Conservation (phyloP, 2,329 filamentous ascomycete species). For the Ophiostoma pallidulum region DNA sequence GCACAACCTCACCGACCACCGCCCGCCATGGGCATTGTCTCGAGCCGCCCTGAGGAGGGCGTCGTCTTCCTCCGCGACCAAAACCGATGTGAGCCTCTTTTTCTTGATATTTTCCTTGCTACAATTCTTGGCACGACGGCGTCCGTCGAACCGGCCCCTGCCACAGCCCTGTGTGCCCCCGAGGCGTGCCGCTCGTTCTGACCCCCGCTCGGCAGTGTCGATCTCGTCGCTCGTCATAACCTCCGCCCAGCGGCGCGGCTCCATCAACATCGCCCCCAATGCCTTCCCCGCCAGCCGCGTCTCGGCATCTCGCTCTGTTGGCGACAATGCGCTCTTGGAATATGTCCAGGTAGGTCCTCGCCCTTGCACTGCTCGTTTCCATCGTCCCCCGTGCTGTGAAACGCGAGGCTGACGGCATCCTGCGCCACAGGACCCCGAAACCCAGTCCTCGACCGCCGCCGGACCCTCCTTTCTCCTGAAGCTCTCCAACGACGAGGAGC, state of each 20-base stretch:
- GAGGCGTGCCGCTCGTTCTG: too few species aligned
- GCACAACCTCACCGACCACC: not conserved
- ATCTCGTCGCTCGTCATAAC: constrained; percentile 76
- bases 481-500: constrained; percentile 81
- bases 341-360: constrained; percentile 68
- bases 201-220: too few species aligned
- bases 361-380: not conserved
- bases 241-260: constrained; percentile 66
- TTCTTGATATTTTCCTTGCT: too few species aligned
- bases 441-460: constrained; percentile 33
- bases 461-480: constrained; percentile 74
- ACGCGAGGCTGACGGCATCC: not conserved
- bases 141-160: too few species aligned
- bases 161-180: too few species aligned
- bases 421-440: constrained; percentile 66
- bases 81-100: constrained; percentile 79
- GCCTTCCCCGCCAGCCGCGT: constrained; percentile 76
- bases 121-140: too few species aligned
- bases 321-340: constrained; percentile 71
- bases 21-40: constrained; percentile 77
- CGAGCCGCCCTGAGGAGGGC: constrained; percentile 79
- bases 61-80: constrained; percentile 83
- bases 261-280: constrained; percentile 75
- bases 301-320: constrained; percentile 58
- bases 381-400: not conserved